Evolutionary conservation across 176 grass and related monocot species (phyloP), one percentile per base, ranked within the genome.

Genomic region (Aegilops sharonensis): DNA sequence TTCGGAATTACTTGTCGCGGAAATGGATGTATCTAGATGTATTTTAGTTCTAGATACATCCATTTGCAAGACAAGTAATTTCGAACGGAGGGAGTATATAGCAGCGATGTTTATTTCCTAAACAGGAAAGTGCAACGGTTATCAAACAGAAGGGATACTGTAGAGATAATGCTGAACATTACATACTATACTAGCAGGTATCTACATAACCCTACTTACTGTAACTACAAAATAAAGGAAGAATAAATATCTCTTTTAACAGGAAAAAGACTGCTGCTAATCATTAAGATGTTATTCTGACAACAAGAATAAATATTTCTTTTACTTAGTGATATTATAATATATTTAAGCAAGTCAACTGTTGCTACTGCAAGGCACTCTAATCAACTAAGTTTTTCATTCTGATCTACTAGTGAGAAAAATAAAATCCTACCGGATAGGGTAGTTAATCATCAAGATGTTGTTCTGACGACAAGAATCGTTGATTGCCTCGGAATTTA

Each of bases 401-500:
- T 67, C 42, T 85, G 30, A 59, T 59, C 54, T 59, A 59, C 54
- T 8, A 59, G 24, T 37, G 8, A 85, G 13, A 20, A 59, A 3
- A 85, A 39, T 68, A 25, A 21, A 73, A 57, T 21, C 73, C 61
- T 89, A 98, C 96, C 96, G 92, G 88, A 98, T 91, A 62, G 96
- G 93, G 68, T 98, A 98, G 68, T 95, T 95, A 80, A 98, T 84
- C 96, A 98, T 98, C 84, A 98, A 81, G 71, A 98, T 91, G 73
- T 94, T 91, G 62, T 92, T 88, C 68, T 92, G 84, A 9, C 85
- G 72, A 82, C 91, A 98, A 80, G 91, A 89, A 80, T 92, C 78
- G 60, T 92, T 98, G 68, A 98, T 95, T 78, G 82, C 91, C 35
- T 88, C 89, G 23, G 96, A 98, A 89, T 98, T 59, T 59, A 59